Evolutionary conservation across 192 early-diverging fungal species (phyloP), one percentile per base, ranked within the genome.

Genomic region (Spizellomyces punctatus): DNA sequence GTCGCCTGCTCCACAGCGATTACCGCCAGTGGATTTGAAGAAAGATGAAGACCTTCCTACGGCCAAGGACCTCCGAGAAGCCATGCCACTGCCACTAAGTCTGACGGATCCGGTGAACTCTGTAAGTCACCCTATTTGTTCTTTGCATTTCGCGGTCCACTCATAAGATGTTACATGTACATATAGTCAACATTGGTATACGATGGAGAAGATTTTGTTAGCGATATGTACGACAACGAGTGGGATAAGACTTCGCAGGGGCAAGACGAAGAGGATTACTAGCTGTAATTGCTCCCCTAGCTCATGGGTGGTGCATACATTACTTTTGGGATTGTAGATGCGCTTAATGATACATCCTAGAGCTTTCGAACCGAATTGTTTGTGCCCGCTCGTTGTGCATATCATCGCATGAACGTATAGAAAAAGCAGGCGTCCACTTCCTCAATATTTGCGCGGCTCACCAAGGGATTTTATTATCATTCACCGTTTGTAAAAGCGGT

Each of bases 191-290:
- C 17, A 4, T 12, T 19, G 52, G 66, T n/a, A 10, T 55, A 68
- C 36, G 50, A 21, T 14, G 22, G 48, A 45, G 68, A 70, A 44
- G 68, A 70, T 17, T 70, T 70, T 62, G 68, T 70, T 8, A 70
- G 68, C 42, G 68, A 70, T 22, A 70, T 70, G 68, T 70, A 70
- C 22, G 68, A 70, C 12, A 44, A 62, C 8, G 58, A 70, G 43
- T 70, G 68, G 68, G 55, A 70, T 56, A 46, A 70, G 14, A 21
- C 43, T 6, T 6, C 48, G 16, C 48, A 47, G 5, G 44, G 2
- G 3, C 0, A 22, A 10, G 46, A 66, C 10, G 64, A 66, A 10
- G 43, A 42, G 17, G 64, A 66, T 14, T 66, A 46, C 14, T 14
- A 50, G 8, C 43, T 46, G 43, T 66, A 66, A 21, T n/a, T 54